Conservation (phyloP, 345 rosid genomes). For the Hibiscus mutabilis region DNA sequence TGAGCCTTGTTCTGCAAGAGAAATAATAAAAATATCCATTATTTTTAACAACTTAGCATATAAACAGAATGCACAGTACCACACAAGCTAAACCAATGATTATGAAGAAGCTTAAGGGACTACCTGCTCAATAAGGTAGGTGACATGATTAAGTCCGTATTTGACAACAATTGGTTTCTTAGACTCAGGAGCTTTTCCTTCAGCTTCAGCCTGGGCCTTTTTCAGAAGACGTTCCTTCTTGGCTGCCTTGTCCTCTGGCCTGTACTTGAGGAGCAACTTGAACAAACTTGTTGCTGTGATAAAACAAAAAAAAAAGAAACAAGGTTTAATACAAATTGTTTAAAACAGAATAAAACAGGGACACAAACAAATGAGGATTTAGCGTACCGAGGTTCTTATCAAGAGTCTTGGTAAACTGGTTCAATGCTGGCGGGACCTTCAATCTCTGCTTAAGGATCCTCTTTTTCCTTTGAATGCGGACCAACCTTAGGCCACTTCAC, state of each 20-base stretch:
- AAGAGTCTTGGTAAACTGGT: conserved; percentile 48
- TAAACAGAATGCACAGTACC: background rate
- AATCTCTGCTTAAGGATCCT: conserved; percentile 43
- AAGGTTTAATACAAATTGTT: background rate
- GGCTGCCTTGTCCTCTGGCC: background rate
- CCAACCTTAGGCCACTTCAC: conserved; percentile 54
- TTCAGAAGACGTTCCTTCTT: conserved; percentile 45
- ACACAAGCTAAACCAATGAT: background rate
- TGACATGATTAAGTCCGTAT: conserved; percentile 67
- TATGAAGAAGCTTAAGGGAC: background rate
- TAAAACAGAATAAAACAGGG: background rate
- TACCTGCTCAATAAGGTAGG: conserved; percentile 74
- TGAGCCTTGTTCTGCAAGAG: conserved; percentile 58
- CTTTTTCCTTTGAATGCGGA: conserved; percentile 47
- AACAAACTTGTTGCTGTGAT: conserved; percentile 48
- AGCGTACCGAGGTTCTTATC: conserved; percentile 44
- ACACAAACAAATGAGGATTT: background rate
- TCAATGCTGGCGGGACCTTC: conserved; percentile 57
- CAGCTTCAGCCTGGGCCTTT: conserved; percentile 59
- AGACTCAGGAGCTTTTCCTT: conserved; percentile 44
- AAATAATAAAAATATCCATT: background rate
- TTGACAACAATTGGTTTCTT: conserved; percentile 70
- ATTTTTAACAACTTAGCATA: background rate
- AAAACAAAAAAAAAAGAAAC: background rate
- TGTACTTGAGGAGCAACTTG: conserved; percentile 58